Percentiles rank a stretch among this genome's conserved stretches.
These are phyloP conservation scores for Saccharum hybrid DNA, from an alignment of 202 grass and related monocot species.

Conservation along the genomic window DNA sequence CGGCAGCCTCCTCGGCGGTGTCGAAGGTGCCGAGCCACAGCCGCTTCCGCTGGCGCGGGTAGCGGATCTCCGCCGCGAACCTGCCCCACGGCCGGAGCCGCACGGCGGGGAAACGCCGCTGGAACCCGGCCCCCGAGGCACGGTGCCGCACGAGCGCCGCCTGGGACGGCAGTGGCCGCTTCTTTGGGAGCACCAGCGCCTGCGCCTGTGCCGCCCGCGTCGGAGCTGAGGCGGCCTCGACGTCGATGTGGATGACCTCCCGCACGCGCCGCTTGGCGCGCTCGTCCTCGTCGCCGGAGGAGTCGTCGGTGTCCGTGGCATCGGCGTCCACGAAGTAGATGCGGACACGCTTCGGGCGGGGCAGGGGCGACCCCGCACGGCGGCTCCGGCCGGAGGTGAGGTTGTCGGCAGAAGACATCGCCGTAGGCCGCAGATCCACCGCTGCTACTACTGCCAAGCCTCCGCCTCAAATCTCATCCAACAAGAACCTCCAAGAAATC, in stretches of 20 bases:
- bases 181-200: background rate
- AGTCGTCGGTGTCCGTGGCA: conserved; percentile 69
- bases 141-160: conserved; percentile 21
- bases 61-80: conserved; percentile 83
- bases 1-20: conserved; percentile 71
- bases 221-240: background rate
- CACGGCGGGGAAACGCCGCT: conserved; percentile 64
- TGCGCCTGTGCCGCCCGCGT: background rate
- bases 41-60: conserved; percentile 63
- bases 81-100: conserved; percentile 78
- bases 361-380: conserved; percentile 12
- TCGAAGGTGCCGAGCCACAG: conserved; percentile 89
- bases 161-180: background rate
- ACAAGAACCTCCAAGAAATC: conserved; percentile 10
- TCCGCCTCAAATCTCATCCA: conserved; percentile 39
- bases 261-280: conserved; percentile 44
- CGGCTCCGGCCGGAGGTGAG: conserved; percentile 35
- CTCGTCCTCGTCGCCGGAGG: conserved; percentile 59
- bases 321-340: conserved; percentile 79
- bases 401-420: conserved; percentile 25
- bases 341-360: conserved; percentile 54
- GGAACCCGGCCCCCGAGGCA: background rate
- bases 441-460: conserved; percentile 16
- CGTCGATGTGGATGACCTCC: conserved; percentile 59
- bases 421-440: conserved; percentile 29